phyloP scores from a whole-genome alignment of 305 asterid genomes.

The Stenogyne calaminthoides region DNA sequence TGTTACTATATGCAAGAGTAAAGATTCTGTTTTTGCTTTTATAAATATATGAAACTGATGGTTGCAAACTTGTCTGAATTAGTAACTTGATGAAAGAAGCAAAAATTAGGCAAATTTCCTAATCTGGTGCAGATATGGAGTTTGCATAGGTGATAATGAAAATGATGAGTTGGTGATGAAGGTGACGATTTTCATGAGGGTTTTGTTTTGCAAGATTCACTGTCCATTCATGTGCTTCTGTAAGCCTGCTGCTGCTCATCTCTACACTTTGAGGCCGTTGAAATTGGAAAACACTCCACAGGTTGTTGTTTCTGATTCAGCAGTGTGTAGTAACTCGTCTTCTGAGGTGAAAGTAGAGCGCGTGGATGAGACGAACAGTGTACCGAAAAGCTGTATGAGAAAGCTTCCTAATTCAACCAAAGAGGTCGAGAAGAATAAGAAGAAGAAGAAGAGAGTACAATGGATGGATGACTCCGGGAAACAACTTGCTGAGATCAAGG shows the following conservation, averaged over 20 bases:
- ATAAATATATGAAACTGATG: not conserved
- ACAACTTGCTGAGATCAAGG: slow-evolving; percentile 76
- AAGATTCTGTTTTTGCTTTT: not conserved
- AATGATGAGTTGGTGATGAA: slow-evolving; percentile 60
- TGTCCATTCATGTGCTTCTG: slow-evolving; percentile 86
- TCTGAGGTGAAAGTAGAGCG: slow-evolving; percentile 12
- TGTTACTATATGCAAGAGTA: not conserved
- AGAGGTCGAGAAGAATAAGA: slow-evolving; percentile 42
- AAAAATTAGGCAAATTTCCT: not conserved
- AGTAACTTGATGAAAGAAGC: slow-evolving; percentile 23
- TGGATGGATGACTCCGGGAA: slow-evolving; percentile 74
- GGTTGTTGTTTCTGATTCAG: slow-evolving; percentile 28
- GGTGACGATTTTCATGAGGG: slow-evolving; percentile 74
- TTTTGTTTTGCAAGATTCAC: slow-evolving; percentile 83
- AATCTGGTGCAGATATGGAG: slow-evolving; percentile 25
- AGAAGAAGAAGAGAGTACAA: slow-evolving; percentile 53
- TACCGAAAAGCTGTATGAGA: slow-evolving; percentile 62
- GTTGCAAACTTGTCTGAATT: not conserved
- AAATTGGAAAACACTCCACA: slow-evolving; percentile 49
- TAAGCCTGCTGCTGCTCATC: slow-evolving; percentile 79
- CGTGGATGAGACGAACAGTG: slow-evolving; percentile 31
- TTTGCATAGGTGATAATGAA: slow-evolving; percentile 25
- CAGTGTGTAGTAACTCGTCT: slow-evolving; percentile 33
- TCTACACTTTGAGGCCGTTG: slow-evolving; percentile 52
- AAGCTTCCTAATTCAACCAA: slow-evolving; percentile 31